Conservation (phyloP, 2,329 filamentous ascomycete genomes). For the Thermomyces lanuginosus region DNA sequence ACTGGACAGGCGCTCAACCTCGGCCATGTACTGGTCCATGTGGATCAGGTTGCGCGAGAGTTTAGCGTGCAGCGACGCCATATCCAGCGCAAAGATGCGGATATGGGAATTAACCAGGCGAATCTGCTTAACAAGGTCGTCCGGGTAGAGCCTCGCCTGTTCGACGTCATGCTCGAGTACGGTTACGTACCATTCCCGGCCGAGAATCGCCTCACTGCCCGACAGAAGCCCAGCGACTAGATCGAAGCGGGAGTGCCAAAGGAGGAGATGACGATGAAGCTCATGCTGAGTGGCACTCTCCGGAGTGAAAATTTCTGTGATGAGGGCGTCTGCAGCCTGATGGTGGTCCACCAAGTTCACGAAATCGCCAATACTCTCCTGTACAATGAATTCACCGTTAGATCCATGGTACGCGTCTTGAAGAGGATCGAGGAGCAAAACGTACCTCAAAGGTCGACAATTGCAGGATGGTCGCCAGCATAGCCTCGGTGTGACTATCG, state of each 20-base stretch:
- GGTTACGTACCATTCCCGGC: slow-evolving; percentile 60
- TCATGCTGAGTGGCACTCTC: slow-evolving; percentile 55
- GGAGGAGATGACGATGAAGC: slow-evolving; percentile 54
- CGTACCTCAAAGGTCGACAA: slow-evolving; percentile 82
- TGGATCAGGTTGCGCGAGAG: slow-evolving; percentile 48
- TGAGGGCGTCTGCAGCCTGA: slow-evolving; percentile 67
- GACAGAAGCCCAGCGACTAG: slow-evolving; percentile 70
- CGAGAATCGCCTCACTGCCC: slow-evolving; percentile 55
- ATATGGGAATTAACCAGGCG: slow-evolving; percentile 50
- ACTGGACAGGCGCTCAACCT: slow-evolving; percentile 41
- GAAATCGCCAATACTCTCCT: slow-evolving; percentile 96
- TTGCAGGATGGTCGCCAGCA: slow-evolving; percentile 73
- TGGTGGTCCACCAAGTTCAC: slow-evolving; percentile 85
- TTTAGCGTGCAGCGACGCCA: slow-evolving; percentile 59
- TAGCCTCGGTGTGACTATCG: slow-evolving; percentile 55
- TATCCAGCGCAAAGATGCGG: slow-evolving; percentile 61
- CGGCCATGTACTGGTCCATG: slow-evolving; percentile 45
- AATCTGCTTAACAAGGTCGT: slow-evolving; percentile 48
- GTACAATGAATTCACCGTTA: slow-evolving; percentile 3
- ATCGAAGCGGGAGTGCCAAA: slow-evolving; percentile 88
- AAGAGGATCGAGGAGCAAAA: slow-evolving; percentile 4
- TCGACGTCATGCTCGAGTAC: slow-evolving; percentile 47
- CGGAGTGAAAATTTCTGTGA: slow-evolving; percentile 62
- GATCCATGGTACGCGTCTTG: slow-evolving; percentile 7
- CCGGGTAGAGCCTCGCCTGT: slow-evolving; percentile 43